These are phyloP conservation scores for Phaeotremella skinneri DNA, from an alignment of 768 basidiomycete genomes.

Conservation along the genomic window DNA sequence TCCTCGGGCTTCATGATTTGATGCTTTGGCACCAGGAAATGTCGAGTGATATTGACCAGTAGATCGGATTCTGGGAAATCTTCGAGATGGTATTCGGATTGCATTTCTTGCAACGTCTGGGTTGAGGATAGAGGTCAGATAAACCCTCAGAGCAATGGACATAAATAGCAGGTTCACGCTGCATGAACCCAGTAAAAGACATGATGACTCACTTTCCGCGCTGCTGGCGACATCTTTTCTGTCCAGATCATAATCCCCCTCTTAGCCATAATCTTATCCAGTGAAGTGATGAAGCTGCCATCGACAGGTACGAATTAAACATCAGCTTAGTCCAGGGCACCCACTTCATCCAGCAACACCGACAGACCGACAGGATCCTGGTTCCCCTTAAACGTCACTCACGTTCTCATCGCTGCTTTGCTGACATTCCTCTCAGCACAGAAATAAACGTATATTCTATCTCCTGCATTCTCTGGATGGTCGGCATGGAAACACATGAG, in stretches of 20 bases:
- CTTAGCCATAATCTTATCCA: slow-evolving; percentile 87
- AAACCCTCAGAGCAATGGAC: background rate
- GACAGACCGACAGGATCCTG: background rate
- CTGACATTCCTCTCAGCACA: slow-evolving; percentile 94
- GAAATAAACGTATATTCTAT: slow-evolving; percentile 92
- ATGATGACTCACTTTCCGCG: slow-evolving; percentile 82
- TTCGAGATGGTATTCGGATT: slow-evolving; percentile 78
- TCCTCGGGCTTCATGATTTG: slow-evolving; percentile 80
- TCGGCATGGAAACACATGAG: slow-evolving; percentile 89
- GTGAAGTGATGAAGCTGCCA: slow-evolving; percentile 73
- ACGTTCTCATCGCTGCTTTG: slow-evolving; percentile 98
- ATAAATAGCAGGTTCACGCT: background rate
- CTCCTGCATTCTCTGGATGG: slow-evolving; percentile 62
- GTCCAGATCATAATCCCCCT: slow-evolving; percentile 94
- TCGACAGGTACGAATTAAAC: background rate
- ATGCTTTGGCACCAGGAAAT: slow-evolving; percentile 90
- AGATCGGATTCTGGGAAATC: slow-evolving; percentile 96
- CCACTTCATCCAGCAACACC: background rate
- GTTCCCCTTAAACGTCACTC: slow-evolving; percentile 46
- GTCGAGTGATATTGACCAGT: slow-evolving; percentile 94
- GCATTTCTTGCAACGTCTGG: slow-evolving; percentile 92
- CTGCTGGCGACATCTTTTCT: slow-evolving; percentile 93
- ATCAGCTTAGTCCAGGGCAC: background rate
- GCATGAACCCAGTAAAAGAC: too few species aligned
- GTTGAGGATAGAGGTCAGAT: too few species aligned